A percentile compares a stretch with the other conserved stretches of the same genome.
Evolutionary conservation across 2,329 filamentous ascomycete genomes (phyloP).

Genomic region (Colletotrichum falcatum): DNA sequence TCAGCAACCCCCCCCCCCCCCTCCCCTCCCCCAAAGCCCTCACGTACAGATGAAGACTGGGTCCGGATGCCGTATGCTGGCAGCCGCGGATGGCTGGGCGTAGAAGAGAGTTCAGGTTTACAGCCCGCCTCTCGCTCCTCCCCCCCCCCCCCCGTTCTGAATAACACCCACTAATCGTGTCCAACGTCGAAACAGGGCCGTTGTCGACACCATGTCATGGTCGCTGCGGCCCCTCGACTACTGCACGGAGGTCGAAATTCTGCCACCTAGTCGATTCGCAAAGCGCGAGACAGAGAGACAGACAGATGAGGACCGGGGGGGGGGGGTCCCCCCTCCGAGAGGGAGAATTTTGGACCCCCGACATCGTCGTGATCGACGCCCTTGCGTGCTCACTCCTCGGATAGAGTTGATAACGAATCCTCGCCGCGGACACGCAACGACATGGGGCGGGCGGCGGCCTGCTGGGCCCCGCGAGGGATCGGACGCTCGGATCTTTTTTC

Average conservation of each 20-base stretch:
- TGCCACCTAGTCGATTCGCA: not conserved
- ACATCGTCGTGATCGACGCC: constrained; percentile 3
- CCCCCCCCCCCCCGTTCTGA: not conserved
- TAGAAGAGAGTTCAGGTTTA: constrained; percentile 24
- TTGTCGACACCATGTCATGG: not conserved
- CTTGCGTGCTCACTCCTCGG: not conserved
- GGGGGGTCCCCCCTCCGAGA: not conserved
- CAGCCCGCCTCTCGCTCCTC: no score
- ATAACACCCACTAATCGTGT: not conserved
- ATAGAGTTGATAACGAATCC: not conserved
- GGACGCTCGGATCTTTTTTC: not conserved
- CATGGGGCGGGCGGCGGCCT: not conserved
- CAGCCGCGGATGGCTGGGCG: constrained; percentile 8
- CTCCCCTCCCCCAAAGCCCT: no score
- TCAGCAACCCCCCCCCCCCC: not conserved
- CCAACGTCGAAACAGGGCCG: constrained; percentile 4
- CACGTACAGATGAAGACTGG: constrained; percentile 32
- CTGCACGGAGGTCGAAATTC: constrained; percentile 4
- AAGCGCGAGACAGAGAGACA: not conserved
- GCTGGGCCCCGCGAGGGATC: not conserved
- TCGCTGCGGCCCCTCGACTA: constrained; percentile 3
- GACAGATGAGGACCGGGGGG: not conserved
- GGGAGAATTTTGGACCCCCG: not conserved
- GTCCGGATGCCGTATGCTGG: constrained; percentile 15
- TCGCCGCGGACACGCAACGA: not conserved